phyloP scores from a whole-genome alignment of 2,329 filamentous ascomycete species.

The Orbilia javanica region DNA sequence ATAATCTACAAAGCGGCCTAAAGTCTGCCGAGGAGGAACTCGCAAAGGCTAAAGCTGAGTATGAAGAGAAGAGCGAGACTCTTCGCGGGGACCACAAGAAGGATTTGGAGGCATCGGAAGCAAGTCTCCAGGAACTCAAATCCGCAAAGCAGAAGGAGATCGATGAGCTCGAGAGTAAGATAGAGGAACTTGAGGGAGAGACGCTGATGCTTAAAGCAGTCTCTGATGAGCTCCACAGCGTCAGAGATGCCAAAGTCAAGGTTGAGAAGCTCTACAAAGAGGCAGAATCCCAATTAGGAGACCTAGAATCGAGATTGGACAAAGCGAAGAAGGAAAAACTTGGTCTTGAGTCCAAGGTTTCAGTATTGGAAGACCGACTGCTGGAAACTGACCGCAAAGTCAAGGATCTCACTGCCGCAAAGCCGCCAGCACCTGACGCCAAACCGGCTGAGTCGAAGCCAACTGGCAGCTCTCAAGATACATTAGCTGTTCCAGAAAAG shows the following conservation, averaged over 20 bases:
- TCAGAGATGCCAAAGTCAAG: slow-evolving; percentile 65
- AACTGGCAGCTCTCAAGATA: slow-evolving; percentile 28
- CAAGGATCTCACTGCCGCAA: slow-evolving; percentile 32
- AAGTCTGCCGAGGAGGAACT: slow-evolving; percentile 68
- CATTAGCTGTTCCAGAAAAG: slow-evolving; percentile 41
- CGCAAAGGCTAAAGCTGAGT: slow-evolving; percentile 67
- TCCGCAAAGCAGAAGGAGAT: slow-evolving; percentile 62
- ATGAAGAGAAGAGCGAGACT: slow-evolving; percentile 63
- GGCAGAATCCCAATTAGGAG: slow-evolving; percentile 62
- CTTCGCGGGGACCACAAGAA: slow-evolving; percentile 58
- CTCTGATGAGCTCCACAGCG: slow-evolving; percentile 63
- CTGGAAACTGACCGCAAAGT: slow-evolving; percentile 59
- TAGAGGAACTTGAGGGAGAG: slow-evolving; percentile 66
- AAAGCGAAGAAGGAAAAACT: slow-evolving; percentile 54
- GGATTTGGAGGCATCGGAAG: slow-evolving; percentile 60
- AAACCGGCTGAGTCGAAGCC: slow-evolving; percentile 35
- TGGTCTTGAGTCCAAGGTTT: slow-evolving; percentile 63
- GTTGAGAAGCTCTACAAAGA: slow-evolving; percentile 64
- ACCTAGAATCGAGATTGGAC: slow-evolving; percentile 62
- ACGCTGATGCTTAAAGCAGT: slow-evolving; percentile 64
- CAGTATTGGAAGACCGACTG: slow-evolving; percentile 62
- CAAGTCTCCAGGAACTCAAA: slow-evolving; percentile 57
- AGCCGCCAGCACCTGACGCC: slow-evolving; percentile 15
- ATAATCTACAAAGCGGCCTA: slow-evolving; percentile 66
- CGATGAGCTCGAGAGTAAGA: slow-evolving; percentile 61